phyloP scores from a whole-genome alignment of 176 grass and related monocot genomes.

The Oryza officinalis region DNA sequence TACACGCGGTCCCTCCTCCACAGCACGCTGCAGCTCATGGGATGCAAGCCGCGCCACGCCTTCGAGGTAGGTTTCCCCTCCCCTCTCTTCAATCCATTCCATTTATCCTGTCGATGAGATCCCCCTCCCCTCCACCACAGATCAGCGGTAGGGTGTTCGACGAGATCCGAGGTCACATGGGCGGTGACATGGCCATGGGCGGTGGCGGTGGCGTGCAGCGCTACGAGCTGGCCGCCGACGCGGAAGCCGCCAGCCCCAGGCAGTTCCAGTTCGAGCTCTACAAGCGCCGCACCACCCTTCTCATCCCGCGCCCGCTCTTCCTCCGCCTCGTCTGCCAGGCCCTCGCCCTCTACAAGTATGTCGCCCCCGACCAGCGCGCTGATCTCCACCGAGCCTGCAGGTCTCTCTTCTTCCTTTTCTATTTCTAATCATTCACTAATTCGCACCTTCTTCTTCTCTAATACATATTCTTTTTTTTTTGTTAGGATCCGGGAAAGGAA shows the following conservation, averaged over 20 bases:
- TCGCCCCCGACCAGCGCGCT: slow-evolving; percentile 75
- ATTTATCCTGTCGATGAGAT: neutral
- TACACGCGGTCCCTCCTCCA: slow-evolving; percentile 89
- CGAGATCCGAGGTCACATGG: slow-evolving; percentile 51
- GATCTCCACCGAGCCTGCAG: slow-evolving; percentile 79
- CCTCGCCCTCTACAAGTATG: slow-evolving; percentile 84
- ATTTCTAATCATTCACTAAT: neutral
- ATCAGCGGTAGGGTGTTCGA: slow-evolving; percentile 88
- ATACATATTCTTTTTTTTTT: neutral
- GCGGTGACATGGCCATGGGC: neutral
- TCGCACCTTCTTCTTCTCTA: neutral
- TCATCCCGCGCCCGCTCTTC: slow-evolving; percentile 69
- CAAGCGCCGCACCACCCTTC: slow-evolving; percentile 72
- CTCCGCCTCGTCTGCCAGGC: slow-evolving; percentile 65
- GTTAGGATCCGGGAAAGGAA: slow-evolving; percentile 81
- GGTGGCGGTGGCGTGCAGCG: slow-evolving; percentile 29
- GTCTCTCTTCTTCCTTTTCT: slow-evolving; percentile 22
- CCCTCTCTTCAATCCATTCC: neutral
- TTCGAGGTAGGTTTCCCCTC: slow-evolving; percentile 57
- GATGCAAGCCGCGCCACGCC: slow-evolving; percentile 87
- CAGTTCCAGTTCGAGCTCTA: slow-evolving; percentile 85
- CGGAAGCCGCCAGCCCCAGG: slow-evolving; percentile 34
- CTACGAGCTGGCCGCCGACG: slow-evolving; percentile 40
- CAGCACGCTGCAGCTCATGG: slow-evolving; percentile 89
- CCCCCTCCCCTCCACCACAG: slow-evolving; percentile 29